phyloP scores from a whole-genome alignment of 495 filamentous ascomycete species.

The Letharia columbiana region DNA sequence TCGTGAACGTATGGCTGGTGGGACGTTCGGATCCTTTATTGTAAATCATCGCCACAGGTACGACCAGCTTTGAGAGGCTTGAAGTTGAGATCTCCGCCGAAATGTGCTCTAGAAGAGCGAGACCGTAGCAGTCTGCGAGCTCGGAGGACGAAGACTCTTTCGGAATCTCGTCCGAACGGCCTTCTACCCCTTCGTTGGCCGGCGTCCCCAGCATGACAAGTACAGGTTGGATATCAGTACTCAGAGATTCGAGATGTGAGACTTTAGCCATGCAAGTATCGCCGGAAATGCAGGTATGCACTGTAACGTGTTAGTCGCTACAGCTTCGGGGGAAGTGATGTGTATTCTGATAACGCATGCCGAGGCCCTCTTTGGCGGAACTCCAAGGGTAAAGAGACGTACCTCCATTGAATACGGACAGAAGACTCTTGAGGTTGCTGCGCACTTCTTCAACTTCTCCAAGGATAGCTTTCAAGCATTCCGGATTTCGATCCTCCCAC shows the following conservation, averaged over 20 bases:
- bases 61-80: constrained; percentile 61
- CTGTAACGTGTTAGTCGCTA: constrained; percentile 34
- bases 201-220: constrained; percentile 57
- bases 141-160: constrained; percentile 4
- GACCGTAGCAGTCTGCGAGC: constrained; percentile 32
- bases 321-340: constrained; percentile 4
- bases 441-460: constrained; percentile 45
- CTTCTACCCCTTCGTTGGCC: constrained; percentile 4
- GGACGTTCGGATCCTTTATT: constrained; percentile 19
- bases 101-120: constrained; percentile 59
- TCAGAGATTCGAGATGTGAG: constrained; percentile 54
- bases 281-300: constrained; percentile 64
- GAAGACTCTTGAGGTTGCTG: constrained; percentile 40
- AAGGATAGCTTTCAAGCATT: constrained; percentile 27
- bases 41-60: constrained; percentile 63
- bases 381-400: constrained; percentile 26
- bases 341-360: background rate
- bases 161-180: background rate
- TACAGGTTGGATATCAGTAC: constrained; percentile 57
- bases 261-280: constrained; percentile 62
- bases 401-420: constrained; percentile 49
- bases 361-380: background rate
- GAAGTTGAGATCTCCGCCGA: constrained; percentile 61
- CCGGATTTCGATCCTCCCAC: constrained; percentile 20
- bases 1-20: constrained; percentile 13